These are phyloP conservation scores for Fraxinus nigra DNA, from an alignment of 305 asterid species.

Conservation along the genomic window DNA sequence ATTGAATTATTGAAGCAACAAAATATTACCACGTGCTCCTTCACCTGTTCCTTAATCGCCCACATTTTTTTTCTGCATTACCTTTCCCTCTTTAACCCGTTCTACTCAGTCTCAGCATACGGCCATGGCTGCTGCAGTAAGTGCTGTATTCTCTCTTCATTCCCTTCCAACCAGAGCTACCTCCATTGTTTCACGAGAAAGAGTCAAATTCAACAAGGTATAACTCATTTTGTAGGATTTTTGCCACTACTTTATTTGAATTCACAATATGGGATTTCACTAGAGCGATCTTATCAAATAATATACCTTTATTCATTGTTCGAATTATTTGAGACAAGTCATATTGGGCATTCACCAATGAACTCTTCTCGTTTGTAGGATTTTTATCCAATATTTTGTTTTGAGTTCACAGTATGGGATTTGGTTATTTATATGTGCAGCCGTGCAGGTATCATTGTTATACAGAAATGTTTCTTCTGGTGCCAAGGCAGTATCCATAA, in stretches of 20 bases:
- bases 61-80: background rate
- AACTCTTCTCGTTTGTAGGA: too few species aligned
- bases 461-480: conserved; percentile 51
- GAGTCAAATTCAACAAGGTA: conserved; percentile 26
- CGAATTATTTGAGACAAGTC: too few species aligned
- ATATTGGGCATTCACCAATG: too few species aligned
- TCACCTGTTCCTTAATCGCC: background rate
- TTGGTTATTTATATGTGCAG: background rate
- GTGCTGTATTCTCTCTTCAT: conserved; percentile 25
- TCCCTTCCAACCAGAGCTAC: conserved; percentile 11
- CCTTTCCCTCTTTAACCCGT: background rate
- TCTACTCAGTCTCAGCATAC: background rate
- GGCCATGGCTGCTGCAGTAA: conserved; percentile 26
- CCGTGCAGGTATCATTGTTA: conserved; percentile 52
- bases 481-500: conserved; percentile 38
- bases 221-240: background rate
- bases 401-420: background rate
- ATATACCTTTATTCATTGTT: too few species aligned
- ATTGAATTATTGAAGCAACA: background rate
- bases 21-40: background rate
- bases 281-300: too few species aligned
- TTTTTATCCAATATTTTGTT: too few species aligned
- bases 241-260: too few species aligned
- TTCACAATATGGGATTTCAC: background rate
- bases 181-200: conserved; percentile 12